phyloP scores from a whole-genome alignment of 257 asterid genomes.

The Forsythia viridissima region DNA sequence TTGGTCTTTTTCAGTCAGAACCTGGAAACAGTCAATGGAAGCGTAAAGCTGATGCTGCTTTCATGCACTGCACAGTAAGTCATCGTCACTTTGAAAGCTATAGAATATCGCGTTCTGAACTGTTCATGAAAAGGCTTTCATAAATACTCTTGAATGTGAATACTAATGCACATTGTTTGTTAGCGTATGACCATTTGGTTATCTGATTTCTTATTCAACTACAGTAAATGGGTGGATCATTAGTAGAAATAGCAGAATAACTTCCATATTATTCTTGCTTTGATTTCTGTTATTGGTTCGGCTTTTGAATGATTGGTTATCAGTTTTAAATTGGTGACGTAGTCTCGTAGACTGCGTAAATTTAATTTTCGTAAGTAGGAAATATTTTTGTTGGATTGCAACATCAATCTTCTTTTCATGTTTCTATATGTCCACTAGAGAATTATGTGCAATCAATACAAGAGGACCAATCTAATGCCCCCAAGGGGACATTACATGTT shows the following conservation, averaged over 20 bases:
- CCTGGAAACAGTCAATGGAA: conserved; percentile 83
- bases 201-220: neutral
- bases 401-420: too few species aligned
- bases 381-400: too few species aligned
- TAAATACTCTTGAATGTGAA: neutral
- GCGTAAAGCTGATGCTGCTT: conserved; percentile 89
- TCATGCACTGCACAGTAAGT: conserved; percentile 62
- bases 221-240: neutral
- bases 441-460: too few species aligned
- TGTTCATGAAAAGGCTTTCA: neutral
- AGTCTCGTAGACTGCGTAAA: neutral
- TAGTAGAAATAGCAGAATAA: neutral
- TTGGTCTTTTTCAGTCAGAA: conserved; percentile 70
- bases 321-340: neutral
- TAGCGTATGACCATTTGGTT: neutral
- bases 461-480: too few species aligned
- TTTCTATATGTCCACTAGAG: too few species aligned
- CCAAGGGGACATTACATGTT: too few species aligned
- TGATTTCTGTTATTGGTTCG: neutral
- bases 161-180: neutral
- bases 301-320: neutral
- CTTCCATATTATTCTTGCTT: neutral
- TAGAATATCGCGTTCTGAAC: neutral
- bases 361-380: too few species aligned
- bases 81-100: conserved; percentile 6